Conservation (phyloP, 495 filamentous ascomycete genomes). For the Hyaloscypha bicolor region DNA sequence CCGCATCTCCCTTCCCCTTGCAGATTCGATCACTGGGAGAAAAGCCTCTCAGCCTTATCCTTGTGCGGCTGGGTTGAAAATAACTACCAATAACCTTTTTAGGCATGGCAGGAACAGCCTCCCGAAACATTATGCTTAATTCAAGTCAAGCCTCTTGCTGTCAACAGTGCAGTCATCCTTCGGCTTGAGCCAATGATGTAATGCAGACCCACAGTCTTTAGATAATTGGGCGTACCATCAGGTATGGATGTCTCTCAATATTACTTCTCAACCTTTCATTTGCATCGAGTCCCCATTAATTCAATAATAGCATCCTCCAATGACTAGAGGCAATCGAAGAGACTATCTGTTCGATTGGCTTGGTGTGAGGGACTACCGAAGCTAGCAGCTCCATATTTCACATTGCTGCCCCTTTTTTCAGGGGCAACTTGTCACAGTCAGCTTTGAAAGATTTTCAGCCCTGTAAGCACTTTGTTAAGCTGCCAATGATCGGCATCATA, state of each 20-base stretch:
- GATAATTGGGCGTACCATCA: not conserved
- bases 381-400: not conserved
- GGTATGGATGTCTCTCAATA: not conserved
- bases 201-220: not conserved
- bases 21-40: slow-evolving; percentile 7
- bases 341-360: not conserved
- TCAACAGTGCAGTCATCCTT: not conserved
- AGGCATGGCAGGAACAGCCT: not conserved
- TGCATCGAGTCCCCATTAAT: not conserved
- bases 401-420: not conserved
- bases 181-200: not conserved
- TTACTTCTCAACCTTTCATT: not conserved
- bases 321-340: not conserved
- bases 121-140: slow-evolving; percentile 27
- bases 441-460: not conserved
- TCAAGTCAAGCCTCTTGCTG: not conserved
- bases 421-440: not conserved
- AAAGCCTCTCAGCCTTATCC: slow-evolving; percentile 18
- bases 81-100: slow-evolving; percentile 5
- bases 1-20: not conserved
- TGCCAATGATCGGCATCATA: not conserved
- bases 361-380: not conserved
- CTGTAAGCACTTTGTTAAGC: not conserved
- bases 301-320: not conserved
- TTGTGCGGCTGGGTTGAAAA: slow-evolving; percentile 11